phyloP scores from a whole-genome alignment of 441 rosid genomes.

The Erodium chrysanthum region DNA sequence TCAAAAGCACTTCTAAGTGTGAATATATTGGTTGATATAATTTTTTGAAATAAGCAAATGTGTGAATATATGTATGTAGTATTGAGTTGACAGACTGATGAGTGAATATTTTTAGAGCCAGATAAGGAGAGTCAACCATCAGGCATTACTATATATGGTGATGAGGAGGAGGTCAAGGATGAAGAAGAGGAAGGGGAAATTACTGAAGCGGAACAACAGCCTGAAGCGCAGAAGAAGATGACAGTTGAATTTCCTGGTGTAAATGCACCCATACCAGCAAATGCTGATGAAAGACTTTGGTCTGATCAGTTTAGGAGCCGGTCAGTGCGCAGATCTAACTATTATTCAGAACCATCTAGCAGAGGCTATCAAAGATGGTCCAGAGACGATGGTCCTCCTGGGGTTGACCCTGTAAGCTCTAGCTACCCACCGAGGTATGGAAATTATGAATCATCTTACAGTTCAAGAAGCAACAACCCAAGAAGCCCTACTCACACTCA shows the following conservation, averaged over 20 bases:
- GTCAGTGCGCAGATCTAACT: constrained; percentile 24
- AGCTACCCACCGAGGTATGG: constrained; percentile 31
- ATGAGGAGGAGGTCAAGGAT: constrained; percentile 34
- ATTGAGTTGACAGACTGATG: neutral
- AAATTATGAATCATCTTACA: constrained; percentile 24
- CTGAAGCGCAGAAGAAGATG: constrained; percentile 46
- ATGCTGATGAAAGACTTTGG: constrained; percentile 66
- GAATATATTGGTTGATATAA: too few species aligned
- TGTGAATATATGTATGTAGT: too few species aligned
- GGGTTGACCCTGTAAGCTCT: constrained; percentile 29
- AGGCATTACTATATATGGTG: constrained; percentile 67
- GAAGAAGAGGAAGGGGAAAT: constrained; percentile 66
- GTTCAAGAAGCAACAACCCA: constrained; percentile 18
- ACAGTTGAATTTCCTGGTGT: constrained; percentile 68
- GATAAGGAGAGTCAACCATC: constrained; percentile 63
- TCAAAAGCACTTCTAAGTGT: too few species aligned
- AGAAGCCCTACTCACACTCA: constrained; percentile 29
- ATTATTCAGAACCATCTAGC: constrained; percentile 32
- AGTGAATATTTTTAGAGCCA: constrained; percentile 28
- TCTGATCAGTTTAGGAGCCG: constrained; percentile 29
- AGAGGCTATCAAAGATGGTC: constrained; percentile 38
- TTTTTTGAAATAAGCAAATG: too few species aligned
- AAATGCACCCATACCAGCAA: constrained; percentile 74
- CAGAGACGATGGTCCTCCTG: constrained; percentile 41
- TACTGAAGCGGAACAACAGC: constrained; percentile 23